phyloP scores from a whole-genome alignment of 768 basidiomycete species.

The Suillus spraguei region DNA sequence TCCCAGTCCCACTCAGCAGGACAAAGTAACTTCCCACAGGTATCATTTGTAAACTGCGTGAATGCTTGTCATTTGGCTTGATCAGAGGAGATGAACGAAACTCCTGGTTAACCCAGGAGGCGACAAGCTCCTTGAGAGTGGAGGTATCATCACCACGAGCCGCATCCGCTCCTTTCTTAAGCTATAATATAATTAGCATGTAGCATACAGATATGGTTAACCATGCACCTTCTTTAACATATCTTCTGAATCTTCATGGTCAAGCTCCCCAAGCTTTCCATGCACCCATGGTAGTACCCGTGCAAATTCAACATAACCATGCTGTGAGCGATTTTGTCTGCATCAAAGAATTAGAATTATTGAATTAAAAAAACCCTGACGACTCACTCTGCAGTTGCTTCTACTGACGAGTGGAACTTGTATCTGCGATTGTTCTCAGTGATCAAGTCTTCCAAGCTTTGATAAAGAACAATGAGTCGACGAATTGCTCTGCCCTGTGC shows the following conservation, averaged over 20 bases:
- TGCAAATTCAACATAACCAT: background rate
- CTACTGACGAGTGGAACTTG: no score
- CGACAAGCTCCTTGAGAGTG: background rate
- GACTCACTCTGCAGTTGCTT: background rate
- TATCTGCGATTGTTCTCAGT: no score
- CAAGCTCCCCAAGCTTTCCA: background rate
- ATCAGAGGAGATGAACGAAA: background rate
- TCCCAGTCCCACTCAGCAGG: slow-evolving; percentile 1
- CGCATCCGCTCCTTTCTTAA: background rate
- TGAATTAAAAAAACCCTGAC: no score
- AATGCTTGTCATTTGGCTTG: background rate
- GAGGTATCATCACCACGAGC: background rate
- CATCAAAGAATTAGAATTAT: no score
- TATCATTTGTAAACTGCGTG: background rate
- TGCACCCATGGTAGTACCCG: background rate
- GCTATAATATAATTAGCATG: background rate
- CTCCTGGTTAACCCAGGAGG: background rate
- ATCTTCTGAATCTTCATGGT: background rate
- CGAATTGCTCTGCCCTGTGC: no score
- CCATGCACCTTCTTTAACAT: background rate
- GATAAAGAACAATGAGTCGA: no score
- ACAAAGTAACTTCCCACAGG: slow-evolving; percentile 3
- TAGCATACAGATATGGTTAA: background rate
- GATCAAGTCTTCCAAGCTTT: no score
- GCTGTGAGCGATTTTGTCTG: background rate